These are phyloP conservation scores for Alternaria panax DNA, from an alignment of 2,329 filamentous ascomycete genomes.

Conservation along the genomic window DNA sequence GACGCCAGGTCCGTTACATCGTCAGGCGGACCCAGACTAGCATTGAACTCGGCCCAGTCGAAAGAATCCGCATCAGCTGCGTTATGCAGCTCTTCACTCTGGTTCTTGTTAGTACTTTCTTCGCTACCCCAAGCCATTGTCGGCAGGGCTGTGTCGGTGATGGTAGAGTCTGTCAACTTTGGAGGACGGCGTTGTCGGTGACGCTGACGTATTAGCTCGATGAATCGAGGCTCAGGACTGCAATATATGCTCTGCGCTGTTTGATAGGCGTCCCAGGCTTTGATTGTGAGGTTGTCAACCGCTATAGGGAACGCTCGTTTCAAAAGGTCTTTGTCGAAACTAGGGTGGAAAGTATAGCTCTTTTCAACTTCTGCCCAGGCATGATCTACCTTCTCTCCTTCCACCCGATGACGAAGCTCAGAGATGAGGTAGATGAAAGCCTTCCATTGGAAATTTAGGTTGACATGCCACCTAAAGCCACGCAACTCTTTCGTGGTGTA, in stretches of 20 bases:
- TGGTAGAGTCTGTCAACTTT: not conserved
- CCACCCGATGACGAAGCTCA: conserved; percentile 38
- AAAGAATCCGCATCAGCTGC: not conserved
- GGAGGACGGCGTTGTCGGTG: conserved; percentile 5
- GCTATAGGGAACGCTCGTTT: conserved; percentile 54
- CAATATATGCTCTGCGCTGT: conserved; percentile 13
- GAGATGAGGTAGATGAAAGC: conserved; percentile 59
- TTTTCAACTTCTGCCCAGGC: conserved; percentile 58
- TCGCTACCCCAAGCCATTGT: no score
- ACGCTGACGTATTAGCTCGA: conserved; percentile 28
- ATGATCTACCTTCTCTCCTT: conserved; percentile 34
- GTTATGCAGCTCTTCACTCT: not conserved
- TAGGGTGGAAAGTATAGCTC: conserved; percentile 54
- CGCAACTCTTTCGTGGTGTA: conserved; percentile 50
- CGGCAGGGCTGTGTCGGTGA: no score
- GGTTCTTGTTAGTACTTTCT: no score
- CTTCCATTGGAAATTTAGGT: conserved; percentile 61
- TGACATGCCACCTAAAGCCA: conserved; percentile 57
- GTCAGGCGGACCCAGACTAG: conserved; percentile 4
- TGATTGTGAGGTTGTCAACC: conserved; percentile 53
- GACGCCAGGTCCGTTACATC: not conserved
- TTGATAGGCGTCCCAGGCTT: conserved; percentile 53
- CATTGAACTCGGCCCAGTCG: not conserved
- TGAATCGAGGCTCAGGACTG: conserved; percentile 30
- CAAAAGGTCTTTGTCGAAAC: conserved; percentile 46